Percentiles rank a stretch among this genome's conserved stretches.
Conservation (phyloP, 306 rosid species). For the Vigna reflexopilosa region DNA sequence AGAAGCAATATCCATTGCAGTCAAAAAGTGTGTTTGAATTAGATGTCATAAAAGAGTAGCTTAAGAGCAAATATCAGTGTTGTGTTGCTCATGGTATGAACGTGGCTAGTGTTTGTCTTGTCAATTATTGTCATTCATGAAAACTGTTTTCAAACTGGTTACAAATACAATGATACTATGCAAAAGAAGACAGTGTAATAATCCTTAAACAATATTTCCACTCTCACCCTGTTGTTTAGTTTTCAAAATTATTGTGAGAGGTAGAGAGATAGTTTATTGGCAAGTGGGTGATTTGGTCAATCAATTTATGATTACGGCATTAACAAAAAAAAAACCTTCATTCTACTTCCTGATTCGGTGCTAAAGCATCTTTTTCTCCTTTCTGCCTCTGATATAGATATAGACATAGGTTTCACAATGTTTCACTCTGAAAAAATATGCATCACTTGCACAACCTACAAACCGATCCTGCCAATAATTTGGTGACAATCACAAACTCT, state of each 20-base stretch:
- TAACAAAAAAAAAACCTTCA: background rate
- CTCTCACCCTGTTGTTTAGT: constrained; percentile 13
- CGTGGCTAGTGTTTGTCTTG: constrained; percentile 49
- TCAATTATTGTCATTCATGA: constrained; percentile 36
- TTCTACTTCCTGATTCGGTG: constrained; percentile 45
- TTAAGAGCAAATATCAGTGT: background rate
- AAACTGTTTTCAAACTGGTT: constrained; percentile 12
- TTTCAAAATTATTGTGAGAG: constrained; percentile 18
- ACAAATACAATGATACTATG: background rate
- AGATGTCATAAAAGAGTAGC: constrained; percentile 21
- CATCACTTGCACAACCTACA: constrained; percentile 27
- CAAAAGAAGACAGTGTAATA: constrained; percentile 39
- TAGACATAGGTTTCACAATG: constrained; percentile 11
- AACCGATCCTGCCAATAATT: constrained; percentile 33
- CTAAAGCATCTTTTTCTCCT: constrained; percentile 34
- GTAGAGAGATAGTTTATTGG: constrained; percentile 23
- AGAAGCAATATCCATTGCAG: constrained; percentile 30
- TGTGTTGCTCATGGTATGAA: constrained; percentile 31
- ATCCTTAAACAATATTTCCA: constrained; percentile 38
- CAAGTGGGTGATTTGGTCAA: constrained; percentile 39
- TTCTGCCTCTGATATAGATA: constrained; percentile 4
- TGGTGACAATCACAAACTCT: constrained; percentile 32
- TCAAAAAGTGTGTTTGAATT: constrained; percentile 50
- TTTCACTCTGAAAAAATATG: background rate
- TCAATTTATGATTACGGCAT: constrained; percentile 33